A percentile compares a stretch with the other conserved stretches of the same genome.
phyloP scores from a whole-genome alignment of 1,284 basidiomycete species.

The Boletus sp. region DNA sequence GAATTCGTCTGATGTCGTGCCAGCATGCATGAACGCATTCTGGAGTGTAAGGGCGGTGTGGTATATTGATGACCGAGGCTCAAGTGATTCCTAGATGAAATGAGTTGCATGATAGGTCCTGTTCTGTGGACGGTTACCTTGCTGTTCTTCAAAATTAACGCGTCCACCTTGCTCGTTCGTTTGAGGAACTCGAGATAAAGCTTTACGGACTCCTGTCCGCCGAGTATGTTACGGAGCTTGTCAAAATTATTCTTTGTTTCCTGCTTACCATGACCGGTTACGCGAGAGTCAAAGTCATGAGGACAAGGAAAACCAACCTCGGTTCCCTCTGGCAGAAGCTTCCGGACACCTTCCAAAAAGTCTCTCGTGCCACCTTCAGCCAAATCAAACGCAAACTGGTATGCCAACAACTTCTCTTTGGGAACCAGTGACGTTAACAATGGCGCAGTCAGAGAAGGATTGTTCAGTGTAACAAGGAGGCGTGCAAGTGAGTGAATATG shows the following conservation, averaged over 20 bases:
- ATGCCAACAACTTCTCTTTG: slow-evolving; percentile 73
- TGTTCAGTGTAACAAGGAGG: slow-evolving; percentile 83
- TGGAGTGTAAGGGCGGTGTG: slow-evolving; percentile 93
- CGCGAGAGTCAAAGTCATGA: background rate
- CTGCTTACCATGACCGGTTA: slow-evolving; percentile 35
- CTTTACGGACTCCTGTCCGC: slow-evolving; percentile 86
- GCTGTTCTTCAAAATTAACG: slow-evolving; percentile 86
- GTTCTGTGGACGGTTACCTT: slow-evolving; percentile 52
- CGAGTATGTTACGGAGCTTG: slow-evolving; percentile 76
- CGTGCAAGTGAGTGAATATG: slow-evolving; percentile 78
- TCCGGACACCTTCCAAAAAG: slow-evolving; percentile 75
- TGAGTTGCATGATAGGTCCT: background rate
- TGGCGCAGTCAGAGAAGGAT: slow-evolving; percentile 67
- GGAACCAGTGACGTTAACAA: slow-evolving; percentile 70
- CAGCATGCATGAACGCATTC: slow-evolving; percentile 94
- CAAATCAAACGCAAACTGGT: slow-evolving; percentile 92
- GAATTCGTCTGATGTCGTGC: slow-evolving; percentile 91
- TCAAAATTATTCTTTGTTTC: slow-evolving; percentile 60
- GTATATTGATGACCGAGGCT: slow-evolving; percentile 91
- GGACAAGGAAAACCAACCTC: slow-evolving; percentile 40
- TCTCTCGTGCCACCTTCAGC: slow-evolving; percentile 91
- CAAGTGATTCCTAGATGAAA: slow-evolving; percentile 71
- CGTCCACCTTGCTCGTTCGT: slow-evolving; percentile 89
- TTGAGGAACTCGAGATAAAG: slow-evolving; percentile 92
- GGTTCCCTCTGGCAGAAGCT: slow-evolving; percentile 60